Evolutionary conservation across 2,329 filamentous ascomycete genomes (phyloP), one percentile per base, ranked within the genome.

Genomic region (Calonectria leucothoes): DNA sequence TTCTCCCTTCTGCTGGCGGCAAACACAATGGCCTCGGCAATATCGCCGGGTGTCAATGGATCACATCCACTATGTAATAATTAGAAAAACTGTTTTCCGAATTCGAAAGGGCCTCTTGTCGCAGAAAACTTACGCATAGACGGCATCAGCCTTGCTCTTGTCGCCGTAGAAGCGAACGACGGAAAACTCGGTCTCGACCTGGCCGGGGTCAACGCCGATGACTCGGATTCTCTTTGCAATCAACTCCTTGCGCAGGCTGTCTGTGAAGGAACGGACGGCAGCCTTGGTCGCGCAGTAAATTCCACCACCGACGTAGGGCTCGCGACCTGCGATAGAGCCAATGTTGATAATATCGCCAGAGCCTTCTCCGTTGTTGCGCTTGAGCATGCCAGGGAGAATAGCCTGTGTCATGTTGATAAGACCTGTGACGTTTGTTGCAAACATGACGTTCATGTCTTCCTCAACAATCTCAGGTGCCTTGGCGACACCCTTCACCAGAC

Each of bases 321-420:
- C 95, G 63, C 95, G 91, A n/a, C 95, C 96, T 6, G 96, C 96
- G 81, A 98, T 96, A 75, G 93, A 95, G 71, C 95, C 95, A 81
- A 98, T 87, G 83, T 98, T 98, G 87, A 99, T 98, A 82, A 99
- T 96, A 83, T 98, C 96, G 78, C 96, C 96, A 27, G 90, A 87
- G 70, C 95, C 96, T 3, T 80, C 77, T 69, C 94, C 93, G 69
- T 96, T 89, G 82, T 86, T 91, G 85, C 90, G 94, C 81, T 91
- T 88, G 85, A 95, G 93, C 89, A 96, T 97, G 80, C 94, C 92
- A 42, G 94, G 92, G 15, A 98, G 84, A 51, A 98, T 88, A 37
- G 94, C 94, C 87, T 99, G 97, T 0, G 96, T 98, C 94, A 98
- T 95, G 88, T 96, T 94, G 87, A 99, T 97, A 35, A 99, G 88